A percentile compares a stretch with the other conserved stretches of the same genome.
Conservation (phyloP, 2,329 filamentous ascomycete species). For the Epichloe amarillans region DNA sequence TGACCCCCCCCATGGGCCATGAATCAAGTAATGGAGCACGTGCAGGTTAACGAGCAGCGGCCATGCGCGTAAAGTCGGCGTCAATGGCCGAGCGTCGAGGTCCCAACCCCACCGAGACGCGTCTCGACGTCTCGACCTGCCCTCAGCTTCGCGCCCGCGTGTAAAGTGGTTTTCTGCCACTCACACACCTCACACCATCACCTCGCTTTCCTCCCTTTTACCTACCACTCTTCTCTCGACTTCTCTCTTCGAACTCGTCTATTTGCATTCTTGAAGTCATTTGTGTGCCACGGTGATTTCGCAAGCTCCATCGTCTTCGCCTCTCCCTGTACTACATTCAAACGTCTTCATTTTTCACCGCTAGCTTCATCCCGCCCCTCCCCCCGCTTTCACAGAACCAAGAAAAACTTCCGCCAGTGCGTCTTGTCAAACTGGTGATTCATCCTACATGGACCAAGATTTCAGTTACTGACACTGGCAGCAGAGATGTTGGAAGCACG, state of each 20-base stretch:
- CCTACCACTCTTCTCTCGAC: not conserved
- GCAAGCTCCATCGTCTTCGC: not conserved
- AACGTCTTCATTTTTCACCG: not conserved
- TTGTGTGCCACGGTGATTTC: not conserved
- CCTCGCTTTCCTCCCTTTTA: not conserved
- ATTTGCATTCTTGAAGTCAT: not conserved
- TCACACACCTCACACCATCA: not conserved
- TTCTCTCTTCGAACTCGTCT: not conserved
- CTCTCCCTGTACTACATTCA: not conserved
- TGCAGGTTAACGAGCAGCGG: too few relatives aligned
- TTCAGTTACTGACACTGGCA: not conserved
- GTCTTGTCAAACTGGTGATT: not conserved
- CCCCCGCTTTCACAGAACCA: not conserved
- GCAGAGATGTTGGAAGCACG: constrained; percentile 84
- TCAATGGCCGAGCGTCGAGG: not conserved
- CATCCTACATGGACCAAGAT: not conserved
- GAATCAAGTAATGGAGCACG: not conserved
- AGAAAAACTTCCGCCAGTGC: not conserved
- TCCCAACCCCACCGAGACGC: constrained; percentile 14
- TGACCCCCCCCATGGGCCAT: too few relatives aligned
- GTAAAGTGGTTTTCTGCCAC: constrained; percentile 19
- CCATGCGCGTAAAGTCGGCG: not conserved
- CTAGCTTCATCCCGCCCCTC: not conserved
- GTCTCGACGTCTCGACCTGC: constrained; percentile 16
- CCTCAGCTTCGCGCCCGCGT: constrained; percentile 15